Percentiles rank a stretch among this genome's conserved stretches.
These are phyloP conservation scores for Erysiphe neolycopersici DNA, from an alignment of 2,329 filamentous ascomycete genomes.

Conservation along the genomic window DNA sequence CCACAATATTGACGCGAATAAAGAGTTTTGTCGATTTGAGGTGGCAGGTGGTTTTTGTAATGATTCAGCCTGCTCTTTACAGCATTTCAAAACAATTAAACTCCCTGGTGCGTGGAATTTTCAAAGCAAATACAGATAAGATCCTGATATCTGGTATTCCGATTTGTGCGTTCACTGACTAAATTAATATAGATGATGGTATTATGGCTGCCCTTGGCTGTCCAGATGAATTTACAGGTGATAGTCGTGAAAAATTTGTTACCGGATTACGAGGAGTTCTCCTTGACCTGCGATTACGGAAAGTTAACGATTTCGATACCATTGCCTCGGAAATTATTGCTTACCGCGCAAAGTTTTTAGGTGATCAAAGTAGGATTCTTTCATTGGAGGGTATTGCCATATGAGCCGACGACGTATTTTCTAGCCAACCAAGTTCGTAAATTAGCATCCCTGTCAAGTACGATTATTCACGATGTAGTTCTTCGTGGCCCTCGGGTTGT, in stretches of 20 bases:
- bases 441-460: background rate
- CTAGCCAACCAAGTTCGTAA: background rate
- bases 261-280: slow-evolving; percentile 33
- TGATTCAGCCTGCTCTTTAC: slow-evolving; percentile 41
- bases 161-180: slow-evolving; percentile 12
- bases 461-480: background rate
- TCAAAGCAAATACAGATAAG: background rate
- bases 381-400: slow-evolving; percentile 20
- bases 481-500: background rate
- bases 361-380: slow-evolving; percentile 36
- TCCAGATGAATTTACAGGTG: slow-evolving; percentile 33
- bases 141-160: background rate
- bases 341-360: slow-evolving; percentile 36
- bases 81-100: slow-evolving; percentile 56
- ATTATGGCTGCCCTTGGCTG: slow-evolving; percentile 47
- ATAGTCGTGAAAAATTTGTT: slow-evolving; percentile 33
- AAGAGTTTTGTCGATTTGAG: slow-evolving; percentile 52
- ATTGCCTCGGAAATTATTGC: slow-evolving; percentile 41
- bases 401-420: slow-evolving; percentile 1
- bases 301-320: slow-evolving; percentile 35
- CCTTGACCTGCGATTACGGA: slow-evolving; percentile 28
- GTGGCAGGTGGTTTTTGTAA: slow-evolving; percentile 43
- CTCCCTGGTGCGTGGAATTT: slow-evolving; percentile 41
- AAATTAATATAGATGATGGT: slow-evolving; percentile 31
- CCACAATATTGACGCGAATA: slow-evolving; percentile 57